Conservation (phyloP, 305 asterid species). For the Solanum hybrid region DNA sequence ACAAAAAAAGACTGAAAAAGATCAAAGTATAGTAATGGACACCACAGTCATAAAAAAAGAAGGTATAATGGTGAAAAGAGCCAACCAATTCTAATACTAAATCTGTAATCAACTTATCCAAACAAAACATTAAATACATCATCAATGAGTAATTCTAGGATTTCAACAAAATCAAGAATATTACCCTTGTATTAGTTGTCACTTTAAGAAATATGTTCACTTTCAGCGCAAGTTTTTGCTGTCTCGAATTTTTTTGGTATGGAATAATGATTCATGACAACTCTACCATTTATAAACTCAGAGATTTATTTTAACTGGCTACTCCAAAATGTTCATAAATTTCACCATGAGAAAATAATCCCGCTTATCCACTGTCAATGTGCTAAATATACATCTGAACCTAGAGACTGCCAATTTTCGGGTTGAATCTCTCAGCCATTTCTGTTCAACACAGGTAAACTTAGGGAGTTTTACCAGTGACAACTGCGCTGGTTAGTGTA, state of each 20-base stretch:
- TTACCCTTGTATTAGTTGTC: background rate
- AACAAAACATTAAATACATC: background rate
- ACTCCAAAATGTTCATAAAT: background rate
- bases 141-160: background rate
- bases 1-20: background rate
- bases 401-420: background rate
- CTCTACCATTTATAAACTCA: background rate
- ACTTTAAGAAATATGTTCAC: background rate
- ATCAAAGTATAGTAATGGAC: background rate
- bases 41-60: background rate
- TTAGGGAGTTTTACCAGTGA: background rate
- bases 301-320: background rate
- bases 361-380: background rate
- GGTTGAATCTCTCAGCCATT: background rate
- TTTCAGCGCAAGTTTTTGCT: background rate
- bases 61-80: background rate
- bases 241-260: background rate
- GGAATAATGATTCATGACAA: background rate
- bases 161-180: background rate
- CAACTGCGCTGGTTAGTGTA: background rate
- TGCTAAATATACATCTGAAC: background rate
- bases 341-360: background rate
- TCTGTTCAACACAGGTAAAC: background rate
- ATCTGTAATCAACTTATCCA: background rate
- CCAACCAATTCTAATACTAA: background rate